Base-by-base conservation (phyloP, 2,329 filamentous ascomycete species). In the Xylaria sp. region DNA sequence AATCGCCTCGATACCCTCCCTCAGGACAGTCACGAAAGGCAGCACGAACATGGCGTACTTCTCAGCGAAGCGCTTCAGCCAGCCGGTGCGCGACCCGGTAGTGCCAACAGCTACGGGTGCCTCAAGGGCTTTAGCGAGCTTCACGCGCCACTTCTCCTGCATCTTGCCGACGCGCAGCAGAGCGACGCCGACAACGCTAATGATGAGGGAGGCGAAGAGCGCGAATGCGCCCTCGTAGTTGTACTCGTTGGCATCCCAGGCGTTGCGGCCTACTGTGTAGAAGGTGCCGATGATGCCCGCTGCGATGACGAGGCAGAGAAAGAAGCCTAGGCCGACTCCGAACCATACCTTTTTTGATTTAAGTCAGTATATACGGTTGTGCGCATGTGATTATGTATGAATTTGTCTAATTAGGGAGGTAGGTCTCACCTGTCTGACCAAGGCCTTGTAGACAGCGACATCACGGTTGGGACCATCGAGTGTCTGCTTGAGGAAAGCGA, bases 1-100 rank as follows among this genome's bases (percentile, higher is more conserved):
- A 42, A 97, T 91, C 0, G 92, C 93, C 79, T 97, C 94, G 35
- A 97, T 87, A 2, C 93, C 94, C 79, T 97, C 93, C 42, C 94
- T 86, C 16, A 97, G 82, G n/a, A 96, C 91, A 0, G 93, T 97
- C 77, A 97, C 86, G 80, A 97, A 97, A 0, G 94, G 94, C 63
- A 97, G 83, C 54, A 93, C 80, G 78, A 97, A 96, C 91, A 97
- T 93, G 76, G 90, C 89, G 77, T 97, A 96, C 79, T 92, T 93
- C 79, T 94, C 91, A 23, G 85, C 81, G 82, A 88, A 92, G 64
- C 83, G 81, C 80, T 91, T 91, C 70, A 94, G 60, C 75, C 83
- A 82, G 27, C 77, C 77, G 16, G 8, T 23, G 51, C 78, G 18
- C 79, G 77, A 57, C 16, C 81, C 81, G 16, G 32, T 10, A 35